Base-by-base conservation (phyloP, 192 early-diverging fungal genomes). In the Umbelopsis isabellina region DNA sequence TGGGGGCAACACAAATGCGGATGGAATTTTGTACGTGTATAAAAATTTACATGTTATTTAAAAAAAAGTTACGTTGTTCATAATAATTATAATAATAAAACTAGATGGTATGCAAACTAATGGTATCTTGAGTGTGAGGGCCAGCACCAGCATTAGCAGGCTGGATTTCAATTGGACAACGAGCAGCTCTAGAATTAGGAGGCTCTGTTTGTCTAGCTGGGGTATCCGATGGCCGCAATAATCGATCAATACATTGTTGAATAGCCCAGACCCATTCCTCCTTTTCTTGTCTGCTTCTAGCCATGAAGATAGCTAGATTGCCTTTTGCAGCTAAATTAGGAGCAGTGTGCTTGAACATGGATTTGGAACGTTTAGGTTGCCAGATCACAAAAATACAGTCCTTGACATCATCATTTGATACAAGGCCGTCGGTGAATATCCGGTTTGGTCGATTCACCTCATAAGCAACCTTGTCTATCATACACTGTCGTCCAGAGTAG, bases 211-310 rank as follows among this genome's bases (percentile, higher is more conserved):
- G 37, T 41, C 37, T 41, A 41, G 37, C 37, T 41, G 37, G 37
- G 0, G 37, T 10, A 41, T 41, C 37, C 7, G 37, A 10, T 4
- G 37, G 16, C 2, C 69, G 64, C n/a, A 67, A 23, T 23, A 76
- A 44, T 10, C 55, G 55, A 61, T 61, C 55, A 11, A 61, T 61
- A 61, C 55, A 61, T 35, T 61, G 55, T 61, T 61, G 55, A 4
- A 78, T 66, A 9, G 72, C 76, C 64, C 68, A 73, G 5, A 78
- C 76, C 76, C 76, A 78, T 27, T 73, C 72, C 33, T 78, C 76
- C 47, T 73, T 78, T 37, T 70, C 67, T 30, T 73, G 46, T 50
- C 65, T 48, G 61, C 69, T 78, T 30, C 41, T 25, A 4, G 71
- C 72, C 18, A 73, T 49, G 33, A 78, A 78, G 1, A 27, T 27